Evolutionary conservation across 129 eudicot species (phyloP).

Genomic region (Deinandra increscens): DNA sequence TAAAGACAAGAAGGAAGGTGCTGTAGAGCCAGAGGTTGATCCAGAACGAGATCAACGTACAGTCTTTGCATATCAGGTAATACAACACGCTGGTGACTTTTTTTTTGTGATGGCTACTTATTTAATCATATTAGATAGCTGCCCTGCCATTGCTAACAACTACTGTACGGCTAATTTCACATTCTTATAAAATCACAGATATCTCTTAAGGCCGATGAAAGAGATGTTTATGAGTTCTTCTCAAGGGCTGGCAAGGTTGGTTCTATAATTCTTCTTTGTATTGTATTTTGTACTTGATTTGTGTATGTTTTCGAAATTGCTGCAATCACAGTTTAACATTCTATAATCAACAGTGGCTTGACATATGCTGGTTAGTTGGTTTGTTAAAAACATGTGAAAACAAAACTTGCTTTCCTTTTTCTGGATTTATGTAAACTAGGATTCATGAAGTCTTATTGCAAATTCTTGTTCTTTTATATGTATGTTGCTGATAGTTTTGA

Average conservation of each 20-base stretch:
- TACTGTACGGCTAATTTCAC: constrained; percentile 20
- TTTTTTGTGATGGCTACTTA: neutral
- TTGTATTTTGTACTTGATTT: constrained; percentile 21
- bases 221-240: constrained; percentile 86
- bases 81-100: neutral
- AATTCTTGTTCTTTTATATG: neutral
- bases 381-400: neutral
- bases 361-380: neutral
- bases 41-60: constrained; percentile 95
- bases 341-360: neutral
- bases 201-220: constrained; percentile 78
- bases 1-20: constrained; percentile 79
- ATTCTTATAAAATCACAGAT: constrained; percentile 40
- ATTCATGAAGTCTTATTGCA: neutral
- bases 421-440: neutral
- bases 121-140: constrained; percentile 4
- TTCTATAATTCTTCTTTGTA: constrained; percentile 13
- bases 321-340: constrained; percentile 6
- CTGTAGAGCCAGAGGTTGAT: constrained; percentile 67
- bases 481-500: constrained; percentile 5
- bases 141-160: neutral
- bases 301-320: neutral
- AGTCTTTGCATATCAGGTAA: constrained; percentile 92
- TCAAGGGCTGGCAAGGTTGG: constrained; percentile 89
- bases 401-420: neutral